Base-by-base conservation (phyloP, 2,329 filamentous ascomycete genomes). In the Claviceps humidiphila region DNA sequence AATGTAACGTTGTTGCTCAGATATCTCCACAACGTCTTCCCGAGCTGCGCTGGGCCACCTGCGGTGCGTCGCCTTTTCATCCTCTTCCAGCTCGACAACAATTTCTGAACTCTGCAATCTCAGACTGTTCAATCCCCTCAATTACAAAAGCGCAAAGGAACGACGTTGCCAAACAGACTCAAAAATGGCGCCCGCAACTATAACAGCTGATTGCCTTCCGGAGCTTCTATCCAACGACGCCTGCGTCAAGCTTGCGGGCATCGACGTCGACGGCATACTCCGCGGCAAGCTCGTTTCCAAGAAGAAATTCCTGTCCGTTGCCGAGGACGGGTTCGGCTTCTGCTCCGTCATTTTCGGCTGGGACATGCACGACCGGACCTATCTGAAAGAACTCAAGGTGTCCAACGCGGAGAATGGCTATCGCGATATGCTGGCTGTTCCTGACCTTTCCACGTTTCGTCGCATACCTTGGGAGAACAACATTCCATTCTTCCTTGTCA, bases 291-390 rank as follows among this genome's bases (percentile, higher is more conserved):
- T 95, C 56, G 82, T 95, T 69, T 88, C 88, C 60, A 95, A 95
- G 76, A 85, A 84, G 65, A 95, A 96, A 72, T 95, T 96, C 68
- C 73, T 95, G 40, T 88, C 86, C 34, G 79, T 95, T 51, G 84
- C 84, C n/a, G 69, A 79, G 43, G 77, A 81, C 45, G 90, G 89
- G 50, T 95, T 95, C 61, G 90, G 89, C 51, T 95, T 95, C 74
- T 95, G 90, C 74, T 93, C 87, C 20, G 89, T 95, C 59, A 82
- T 95, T 58, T 95, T 95, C 62, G 89, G 90, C 65, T 95, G 90
- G 90, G 89, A 96, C 69, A 95, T 95, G 88, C 89, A 96, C 68
- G 90, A 96, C 64, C 77, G 82, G 72, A 94, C 88, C 11, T 96
- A 95, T 68, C 84, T 87, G 66, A 81, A 78, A 60, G 89, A 95